phyloP scores from a whole-genome alignment of 441 rosid species.

The Francoa sonchifolia region DNA sequence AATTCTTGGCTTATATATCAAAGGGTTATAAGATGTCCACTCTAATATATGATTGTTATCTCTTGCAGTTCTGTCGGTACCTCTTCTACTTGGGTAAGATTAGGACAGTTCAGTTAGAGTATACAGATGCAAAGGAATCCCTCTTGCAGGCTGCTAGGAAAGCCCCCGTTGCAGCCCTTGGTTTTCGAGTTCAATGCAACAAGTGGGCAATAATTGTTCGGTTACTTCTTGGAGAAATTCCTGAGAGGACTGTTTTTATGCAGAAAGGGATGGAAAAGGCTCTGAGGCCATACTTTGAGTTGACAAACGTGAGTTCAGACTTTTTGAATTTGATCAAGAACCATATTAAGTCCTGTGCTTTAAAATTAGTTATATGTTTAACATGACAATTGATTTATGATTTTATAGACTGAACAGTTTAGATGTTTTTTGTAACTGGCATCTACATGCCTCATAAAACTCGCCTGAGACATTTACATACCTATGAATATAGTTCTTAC shows the following conservation, averaged over 20 bases:
- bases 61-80: conserved; percentile 48
- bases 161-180: conserved; percentile 47
- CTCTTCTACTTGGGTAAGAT: conserved; percentile 60
- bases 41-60: conserved; percentile 6
- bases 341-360: too few species aligned
- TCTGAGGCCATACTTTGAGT: conserved; percentile 46
- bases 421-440: too few species aligned
- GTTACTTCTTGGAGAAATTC: conserved; percentile 47
- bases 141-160: conserved; percentile 51
- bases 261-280: conserved; percentile 61
- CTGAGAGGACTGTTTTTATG: conserved; percentile 40
- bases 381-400: too few species aligned
- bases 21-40: neutral
- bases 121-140: conserved; percentile 56
- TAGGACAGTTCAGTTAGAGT: conserved; percentile 54
- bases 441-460: too few species aligned
- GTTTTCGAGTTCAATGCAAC: conserved; percentile 42
- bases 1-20: neutral
- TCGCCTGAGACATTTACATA: too few species aligned
- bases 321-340: neutral
- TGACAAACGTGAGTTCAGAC: conserved; percentile 41
- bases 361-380: too few species aligned
- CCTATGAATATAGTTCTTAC: too few species aligned
- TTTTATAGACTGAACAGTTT: too few species aligned
- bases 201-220: conserved; percentile 52